phyloP scores from a whole-genome alignment of 192 early-diverging fungal species.

The Cetraspora pellucida region DNA sequence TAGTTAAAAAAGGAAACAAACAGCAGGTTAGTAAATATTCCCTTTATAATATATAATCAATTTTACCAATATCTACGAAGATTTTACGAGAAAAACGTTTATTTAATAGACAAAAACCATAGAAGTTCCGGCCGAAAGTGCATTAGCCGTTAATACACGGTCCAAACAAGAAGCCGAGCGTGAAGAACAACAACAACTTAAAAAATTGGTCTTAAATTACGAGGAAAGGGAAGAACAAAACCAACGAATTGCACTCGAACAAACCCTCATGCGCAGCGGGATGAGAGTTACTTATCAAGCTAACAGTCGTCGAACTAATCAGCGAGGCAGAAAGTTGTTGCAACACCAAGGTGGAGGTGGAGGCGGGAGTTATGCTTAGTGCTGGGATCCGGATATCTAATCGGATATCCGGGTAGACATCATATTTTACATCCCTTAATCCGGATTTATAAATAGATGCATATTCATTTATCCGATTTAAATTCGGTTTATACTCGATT shows the following conservation, averaged over 20 bases:
- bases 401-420: no score
- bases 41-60: no score
- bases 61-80: no score
- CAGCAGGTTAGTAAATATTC: constrained; percentile 56
- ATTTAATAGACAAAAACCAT: constrained; percentile 62
- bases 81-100: no score
- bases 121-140: constrained; percentile 77
- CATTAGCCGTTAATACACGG: constrained; percentile 79
- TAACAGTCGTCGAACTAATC: constrained; percentile 24
- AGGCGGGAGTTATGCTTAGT: neutral
- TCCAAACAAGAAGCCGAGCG: constrained; percentile 85
- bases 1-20: constrained; percentile 86
- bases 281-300: constrained; percentile 24
- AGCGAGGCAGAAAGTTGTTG: constrained; percentile 11
- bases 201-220: constrained; percentile 89
- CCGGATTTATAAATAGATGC: no score
- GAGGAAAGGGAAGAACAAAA: constrained; percentile 74
- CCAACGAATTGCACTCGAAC: constrained; percentile 42
- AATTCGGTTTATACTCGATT: no score
- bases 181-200: constrained; percentile 88
- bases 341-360: constrained; percentile 25
- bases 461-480: no score
- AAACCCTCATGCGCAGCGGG: constrained; percentile 22
- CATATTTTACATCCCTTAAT: no score
- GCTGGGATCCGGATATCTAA: no score